These are phyloP conservation scores for Hericium erinaceus DNA, from an alignment of 768 basidiomycete genomes.

Conservation along the genomic window DNA sequence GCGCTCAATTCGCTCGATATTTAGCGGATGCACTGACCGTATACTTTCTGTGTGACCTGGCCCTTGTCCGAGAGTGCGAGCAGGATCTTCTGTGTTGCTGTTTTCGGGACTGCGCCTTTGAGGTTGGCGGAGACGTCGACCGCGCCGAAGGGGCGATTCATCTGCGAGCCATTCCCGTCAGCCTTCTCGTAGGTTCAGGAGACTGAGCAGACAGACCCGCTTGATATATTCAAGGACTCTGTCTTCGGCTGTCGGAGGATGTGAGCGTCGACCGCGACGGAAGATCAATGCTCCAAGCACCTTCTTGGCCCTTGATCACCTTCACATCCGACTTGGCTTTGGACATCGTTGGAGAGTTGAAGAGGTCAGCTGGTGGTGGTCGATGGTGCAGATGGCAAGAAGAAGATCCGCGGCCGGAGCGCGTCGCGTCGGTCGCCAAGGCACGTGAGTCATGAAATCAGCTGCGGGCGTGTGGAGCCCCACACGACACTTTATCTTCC, in stretches of 20 bases:
- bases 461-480: too few relatives aligned
- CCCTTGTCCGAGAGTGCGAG: conserved; percentile 78
- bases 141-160: conserved; percentile 91
- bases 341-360: background rate
- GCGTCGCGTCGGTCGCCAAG: too few relatives aligned
- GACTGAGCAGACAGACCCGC: conserved; percentile 2
- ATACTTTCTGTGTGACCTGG: conserved; percentile 70
- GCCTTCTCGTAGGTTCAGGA: too few relatives aligned
- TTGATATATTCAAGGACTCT: conserved; percentile 12
- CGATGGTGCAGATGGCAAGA: background rate
- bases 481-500: too few relatives aligned
- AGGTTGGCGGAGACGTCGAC: conserved; percentile 89
- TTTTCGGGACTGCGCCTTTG: conserved; percentile 81
- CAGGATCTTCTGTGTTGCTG: conserved; percentile 78
- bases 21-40: conserved; percentile 37
- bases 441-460: too few relatives aligned
- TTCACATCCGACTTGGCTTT: conserved; percentile 11
- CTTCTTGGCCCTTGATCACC: conserved; percentile 13
- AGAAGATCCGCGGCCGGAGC: background rate
- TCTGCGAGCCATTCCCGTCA: conserved; percentile 34
- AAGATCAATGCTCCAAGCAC: background rate
- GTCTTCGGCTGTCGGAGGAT: conserved; percentile 8
- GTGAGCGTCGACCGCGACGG: background rate
- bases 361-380: background rate
- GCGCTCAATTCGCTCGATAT: background rate